Conservation (phyloP, 768 basidiomycete genomes). For the Nevesoporus exiguus region DNA sequence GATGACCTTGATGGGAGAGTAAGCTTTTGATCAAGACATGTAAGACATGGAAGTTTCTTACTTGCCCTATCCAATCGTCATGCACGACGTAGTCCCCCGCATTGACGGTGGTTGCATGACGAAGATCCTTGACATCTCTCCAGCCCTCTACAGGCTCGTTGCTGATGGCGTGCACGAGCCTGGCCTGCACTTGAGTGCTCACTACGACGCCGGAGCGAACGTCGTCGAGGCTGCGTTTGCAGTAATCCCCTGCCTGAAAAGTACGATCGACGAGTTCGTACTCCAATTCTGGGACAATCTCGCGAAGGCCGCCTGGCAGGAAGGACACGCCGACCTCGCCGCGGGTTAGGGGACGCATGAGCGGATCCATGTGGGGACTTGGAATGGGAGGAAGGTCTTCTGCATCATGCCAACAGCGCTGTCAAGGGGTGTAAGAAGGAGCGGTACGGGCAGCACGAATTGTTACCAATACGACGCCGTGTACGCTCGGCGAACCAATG, state of each 20-base stretch:
- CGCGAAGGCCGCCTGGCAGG: constrained; percentile 49
- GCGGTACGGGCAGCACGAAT: neutral
- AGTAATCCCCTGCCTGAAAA: constrained; percentile 75
- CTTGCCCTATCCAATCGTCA: constrained; percentile 89
- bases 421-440: constrained; percentile 10
- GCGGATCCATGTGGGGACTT: constrained; percentile 52
- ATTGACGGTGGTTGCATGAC: constrained; percentile 57
- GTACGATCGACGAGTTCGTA: constrained; percentile 71
- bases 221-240: constrained; percentile 75
- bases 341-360: constrained; percentile 68
- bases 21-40: constrained; percentile 6
- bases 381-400: constrained; percentile 57
- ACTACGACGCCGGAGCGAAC: constrained; percentile 73
- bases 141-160: constrained; percentile 57
- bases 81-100: constrained; percentile 79
- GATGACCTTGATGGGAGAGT: constrained; percentile 48
- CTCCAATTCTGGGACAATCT: constrained; percentile 69
- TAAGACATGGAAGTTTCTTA: constrained; percentile 34
- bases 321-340: constrained; percentile 86
- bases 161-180: constrained; percentile 73
- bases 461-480: constrained; percentile 67
- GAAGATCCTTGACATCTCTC: constrained; percentile 57
- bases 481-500: constrained; percentile 37
- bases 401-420: constrained; percentile 90
- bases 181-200: constrained; percentile 57